These are phyloP conservation scores for Lasiodiplodia hormozganensis DNA, from an alignment of 2,329 filamentous ascomycete species.

Conservation along the genomic window DNA sequence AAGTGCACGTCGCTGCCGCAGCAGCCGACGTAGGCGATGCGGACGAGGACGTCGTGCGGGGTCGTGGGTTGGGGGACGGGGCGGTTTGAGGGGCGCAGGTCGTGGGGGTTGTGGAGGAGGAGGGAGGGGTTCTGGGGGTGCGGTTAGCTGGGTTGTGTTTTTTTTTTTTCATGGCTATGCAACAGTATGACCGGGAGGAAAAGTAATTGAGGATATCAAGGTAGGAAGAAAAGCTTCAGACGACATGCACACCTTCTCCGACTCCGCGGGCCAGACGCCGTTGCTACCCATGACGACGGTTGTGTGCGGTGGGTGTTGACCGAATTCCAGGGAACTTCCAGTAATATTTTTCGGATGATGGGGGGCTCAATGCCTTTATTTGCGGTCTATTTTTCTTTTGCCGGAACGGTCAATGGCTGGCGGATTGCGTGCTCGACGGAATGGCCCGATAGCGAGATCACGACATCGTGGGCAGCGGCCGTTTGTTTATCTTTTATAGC, in stretches of 20 bases:
- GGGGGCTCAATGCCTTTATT: not conserved
- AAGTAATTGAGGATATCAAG: too few relatives aligned
- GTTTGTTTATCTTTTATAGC: not conserved
- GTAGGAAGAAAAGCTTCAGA: not conserved
- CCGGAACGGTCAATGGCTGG: not conserved
- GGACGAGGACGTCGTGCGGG: constrained; percentile 51
- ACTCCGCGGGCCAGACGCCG: constrained; percentile 12
- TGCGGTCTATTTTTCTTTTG: constrained; percentile 4
- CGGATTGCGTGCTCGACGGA: constrained; percentile 10
- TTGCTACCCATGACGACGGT: constrained; percentile 7
- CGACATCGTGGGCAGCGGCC: not conserved
- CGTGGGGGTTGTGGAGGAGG: constrained; percentile 49
- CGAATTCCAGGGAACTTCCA: not conserved
- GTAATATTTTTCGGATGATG: not conserved
- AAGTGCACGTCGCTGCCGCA: constrained; percentile 39
- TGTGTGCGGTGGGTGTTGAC: not conserved
- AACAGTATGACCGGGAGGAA: too few relatives aligned
- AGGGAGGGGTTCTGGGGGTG: constrained; percentile 49
- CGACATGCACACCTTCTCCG: constrained; percentile 24
- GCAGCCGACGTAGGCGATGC: constrained; percentile 54
- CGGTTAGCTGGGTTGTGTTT: not conserved
- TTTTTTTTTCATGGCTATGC: too few relatives aligned
- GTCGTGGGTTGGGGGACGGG: constrained; percentile 46
- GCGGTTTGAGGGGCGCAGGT: constrained; percentile 48
- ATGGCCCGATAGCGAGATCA: constrained; percentile 1